A percentile compares a stretch with the other conserved stretches of the same genome.
These are phyloP conservation scores for Casuarina equisetifolia DNA, from an alignment of 306 rosid species.

Conservation along the genomic window DNA sequence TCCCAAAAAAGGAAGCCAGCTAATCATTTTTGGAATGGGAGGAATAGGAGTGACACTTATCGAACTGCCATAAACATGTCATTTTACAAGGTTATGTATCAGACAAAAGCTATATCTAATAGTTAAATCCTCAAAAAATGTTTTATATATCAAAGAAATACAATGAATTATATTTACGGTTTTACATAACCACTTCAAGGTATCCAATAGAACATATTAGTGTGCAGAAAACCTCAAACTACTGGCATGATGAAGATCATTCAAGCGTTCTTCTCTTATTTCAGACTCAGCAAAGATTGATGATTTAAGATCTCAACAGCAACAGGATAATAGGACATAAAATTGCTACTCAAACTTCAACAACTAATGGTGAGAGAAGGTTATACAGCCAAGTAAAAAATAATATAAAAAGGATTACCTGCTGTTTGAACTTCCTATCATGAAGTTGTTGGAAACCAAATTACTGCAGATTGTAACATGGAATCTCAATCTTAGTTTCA, in stretches of 20 bases:
- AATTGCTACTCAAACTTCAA: not conserved
- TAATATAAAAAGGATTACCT: conserved; percentile 42
- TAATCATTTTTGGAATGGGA: no score
- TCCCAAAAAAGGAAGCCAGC: not conserved
- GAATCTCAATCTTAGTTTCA: conserved; percentile 23
- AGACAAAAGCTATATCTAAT: not conserved
- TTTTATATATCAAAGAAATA: not conserved
- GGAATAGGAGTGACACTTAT: not conserved
- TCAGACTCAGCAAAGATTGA: no score
- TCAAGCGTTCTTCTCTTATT: no score
- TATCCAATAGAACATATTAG: not conserved
- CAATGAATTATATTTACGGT: not conserved
- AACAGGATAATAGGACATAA: not conserved
- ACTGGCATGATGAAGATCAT: not conserved
- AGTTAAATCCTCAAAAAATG: not conserved
- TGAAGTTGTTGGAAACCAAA: conserved; percentile 76
- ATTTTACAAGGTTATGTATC: not conserved
- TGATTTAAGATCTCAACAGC: not conserved
- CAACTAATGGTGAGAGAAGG: not conserved
- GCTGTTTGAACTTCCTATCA: conserved; percentile 44
- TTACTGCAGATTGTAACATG: conserved; percentile 53
- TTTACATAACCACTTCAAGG: not conserved
- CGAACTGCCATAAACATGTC: not conserved
- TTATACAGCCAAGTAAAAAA: not conserved
- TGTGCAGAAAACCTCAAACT: not conserved